Base-by-base conservation (phyloP, 2,329 filamentous ascomycete species). In the Pezicula rhizophila region DNA sequence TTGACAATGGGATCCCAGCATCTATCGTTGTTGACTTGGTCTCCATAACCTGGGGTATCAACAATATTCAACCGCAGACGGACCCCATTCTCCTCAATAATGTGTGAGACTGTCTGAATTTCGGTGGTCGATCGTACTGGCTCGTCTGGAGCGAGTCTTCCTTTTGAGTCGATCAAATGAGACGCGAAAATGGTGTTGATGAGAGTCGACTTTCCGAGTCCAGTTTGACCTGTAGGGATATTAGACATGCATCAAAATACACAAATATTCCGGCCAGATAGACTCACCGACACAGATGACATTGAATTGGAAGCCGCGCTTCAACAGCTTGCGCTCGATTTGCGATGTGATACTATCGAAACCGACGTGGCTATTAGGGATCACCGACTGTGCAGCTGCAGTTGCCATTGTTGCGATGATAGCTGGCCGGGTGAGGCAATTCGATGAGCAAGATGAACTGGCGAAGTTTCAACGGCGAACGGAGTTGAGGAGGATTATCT, bases 1-100 rank as follows among this genome's bases (percentile, higher is more conserved):
- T 99, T 99, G 79, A 99, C 92, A 70, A 99, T 99, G 56, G 93
- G 93, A 68, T 99, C 93, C 93, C 93, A 99, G 84, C 93, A 99
- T 80, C 93, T 87, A 76, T 99, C 93, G 73, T 99, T 99, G 82
- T 99, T 99, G 73, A 99, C 93, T 67, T 96, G 83, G 66, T 99
- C 93, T 66, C 93, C 93, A 66, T 99, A 99, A 57, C 93, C 93
- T 57, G 93, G 93, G 57, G 93, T 99, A 70, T 99, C 93, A 65
- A 99, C 93, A 66, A 99, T 99, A 82, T 97, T 99, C 66, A 99
- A 79, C 64, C 93, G 83, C 65, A 99, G 84, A 67, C 93, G 91
- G 61, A 99, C 93, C 62, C 93, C 93, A 69, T 99, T 99, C 77
- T 99, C 93, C 79, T 99, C 93, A 68, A 99, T 96, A 70, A 96